Evolutionary conservation across 331 rosid genomes (phyloP).

Genomic region (Malus hybrid): DNA sequence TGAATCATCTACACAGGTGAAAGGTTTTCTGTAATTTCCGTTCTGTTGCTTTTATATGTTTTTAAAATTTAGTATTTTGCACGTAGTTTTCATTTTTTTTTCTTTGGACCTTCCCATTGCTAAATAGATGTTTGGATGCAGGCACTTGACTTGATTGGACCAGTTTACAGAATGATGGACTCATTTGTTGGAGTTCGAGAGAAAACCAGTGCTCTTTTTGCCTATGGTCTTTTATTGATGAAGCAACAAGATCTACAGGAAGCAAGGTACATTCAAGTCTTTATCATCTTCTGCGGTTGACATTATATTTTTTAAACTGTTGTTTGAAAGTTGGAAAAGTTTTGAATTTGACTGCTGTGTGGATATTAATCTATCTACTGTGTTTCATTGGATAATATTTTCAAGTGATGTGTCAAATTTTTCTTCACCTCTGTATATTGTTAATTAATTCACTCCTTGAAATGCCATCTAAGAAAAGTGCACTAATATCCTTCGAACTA

Average conservation of each 20-base stretch:
- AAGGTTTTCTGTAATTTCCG: conserved; percentile 1
- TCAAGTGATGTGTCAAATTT: neutral
- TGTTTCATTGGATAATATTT: neutral
- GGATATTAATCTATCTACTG: neutral
- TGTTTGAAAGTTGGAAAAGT: neutral
- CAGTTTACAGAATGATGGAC: conserved; percentile 85
- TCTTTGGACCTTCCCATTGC: neutral
- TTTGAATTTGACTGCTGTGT: neutral
- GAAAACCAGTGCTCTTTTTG: conserved; percentile 89
- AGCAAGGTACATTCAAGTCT: conserved; percentile 57
- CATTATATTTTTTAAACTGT: neutral
- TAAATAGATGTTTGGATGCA: conserved; percentile 36
- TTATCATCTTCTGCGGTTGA: neutral
- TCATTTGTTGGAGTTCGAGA: conserved; percentile 96
- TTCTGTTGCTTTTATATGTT: neutral
- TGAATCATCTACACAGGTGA: conserved; percentile 85
- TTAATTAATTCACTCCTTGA: conserved; percentile 2
- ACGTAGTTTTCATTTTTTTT: neutral
- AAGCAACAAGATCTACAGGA: conserved; percentile 95
- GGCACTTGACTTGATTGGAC: conserved; percentile 96
- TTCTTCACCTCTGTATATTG: conserved; percentile 5
- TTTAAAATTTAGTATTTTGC: conserved; percentile 1
- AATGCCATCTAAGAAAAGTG: conserved; percentile 3
- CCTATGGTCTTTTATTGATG: conserved; percentile 87
- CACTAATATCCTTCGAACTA: neutral